phyloP scores from a whole-genome alignment of 345 rosid species.

The Rhodamnia rubescens region DNA sequence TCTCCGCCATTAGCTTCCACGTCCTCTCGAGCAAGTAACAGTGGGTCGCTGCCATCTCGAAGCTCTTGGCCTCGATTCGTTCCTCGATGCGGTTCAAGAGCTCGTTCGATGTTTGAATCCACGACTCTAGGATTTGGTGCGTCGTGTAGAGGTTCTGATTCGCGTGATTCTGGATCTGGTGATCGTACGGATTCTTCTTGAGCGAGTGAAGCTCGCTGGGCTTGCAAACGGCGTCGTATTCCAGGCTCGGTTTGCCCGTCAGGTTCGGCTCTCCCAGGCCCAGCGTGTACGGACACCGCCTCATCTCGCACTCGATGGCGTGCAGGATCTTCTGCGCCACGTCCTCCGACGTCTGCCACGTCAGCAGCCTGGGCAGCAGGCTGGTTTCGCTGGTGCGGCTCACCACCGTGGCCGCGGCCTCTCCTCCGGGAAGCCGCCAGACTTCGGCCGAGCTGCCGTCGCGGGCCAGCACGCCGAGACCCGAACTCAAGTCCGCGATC shows the following conservation, averaged over 20 bases:
- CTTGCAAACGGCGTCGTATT: slow-evolving; percentile 32
- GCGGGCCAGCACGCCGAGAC: slow-evolving; percentile 28
- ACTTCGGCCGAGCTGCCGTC: slow-evolving; percentile 49
- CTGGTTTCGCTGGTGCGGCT: slow-evolving; percentile 62
- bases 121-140: slow-evolving; percentile 77
- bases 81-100: slow-evolving; percentile 32
- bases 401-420: slow-evolving; percentile 39
- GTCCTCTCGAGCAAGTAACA: slow-evolving; percentile 23
- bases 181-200: slow-evolving; percentile 20
- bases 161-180: slow-evolving; percentile 30
- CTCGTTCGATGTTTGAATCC: slow-evolving; percentile 45
- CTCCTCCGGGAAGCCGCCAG: slow-evolving; percentile 38
- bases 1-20: slow-evolving; percentile 29
- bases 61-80: slow-evolving; percentile 10
- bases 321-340: slow-evolving; percentile 50
- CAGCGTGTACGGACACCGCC: slow-evolving; percentile 60
- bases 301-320: slow-evolving; percentile 69
- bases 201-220: slow-evolving; percentile 21
- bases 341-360: slow-evolving; percentile 71
- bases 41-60: slow-evolving; percentile 13
- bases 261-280: slow-evolving; percentile 90
- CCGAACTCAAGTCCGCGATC: slow-evolving; percentile 19
- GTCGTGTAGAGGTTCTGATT: slow-evolving; percentile 52
- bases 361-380: slow-evolving; percentile 60
- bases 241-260: slow-evolving; percentile 24